phyloP scores from a whole-genome alignment of 2,329 filamentous ascomycete genomes.

The Pseudocercospora crystallina region DNA sequence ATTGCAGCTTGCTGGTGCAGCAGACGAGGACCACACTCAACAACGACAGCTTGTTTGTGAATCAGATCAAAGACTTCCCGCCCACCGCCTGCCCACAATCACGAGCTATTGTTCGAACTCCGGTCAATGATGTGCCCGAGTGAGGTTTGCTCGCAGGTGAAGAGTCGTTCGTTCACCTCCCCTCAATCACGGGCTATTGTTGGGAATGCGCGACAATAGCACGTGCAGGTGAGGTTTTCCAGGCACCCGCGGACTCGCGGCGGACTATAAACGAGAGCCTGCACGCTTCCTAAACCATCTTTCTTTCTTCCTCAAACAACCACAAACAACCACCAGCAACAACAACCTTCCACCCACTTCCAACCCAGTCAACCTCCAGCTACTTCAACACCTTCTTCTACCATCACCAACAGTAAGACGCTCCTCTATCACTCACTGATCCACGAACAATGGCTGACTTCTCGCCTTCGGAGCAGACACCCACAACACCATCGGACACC shows the following conservation, averaged over 20 bases:
- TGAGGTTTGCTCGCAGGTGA: too few relatives aligned
- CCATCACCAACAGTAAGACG: not conserved
- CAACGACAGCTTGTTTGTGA: too few relatives aligned
- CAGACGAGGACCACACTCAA: not conserved
- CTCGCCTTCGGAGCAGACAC: constrained; percentile 1
- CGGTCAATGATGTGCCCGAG: not conserved
- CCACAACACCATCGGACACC: not conserved
- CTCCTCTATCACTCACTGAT: too few relatives aligned
- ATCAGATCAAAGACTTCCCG: too few relatives aligned
- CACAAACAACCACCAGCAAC: not conserved
- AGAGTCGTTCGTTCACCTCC: too few relatives aligned
- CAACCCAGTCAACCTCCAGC: not conserved
- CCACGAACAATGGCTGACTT: too few relatives aligned
- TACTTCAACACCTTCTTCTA: not conserved
- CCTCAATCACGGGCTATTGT: constrained; percentile 1
- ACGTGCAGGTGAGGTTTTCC: constrained; percentile 9
- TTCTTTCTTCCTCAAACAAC: constrained; percentile 10
- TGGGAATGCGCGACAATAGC: not conserved
- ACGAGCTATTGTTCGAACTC: not conserved
- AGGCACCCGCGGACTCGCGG: not conserved
- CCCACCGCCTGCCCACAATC: too few relatives aligned
- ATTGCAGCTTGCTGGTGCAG: not conserved
- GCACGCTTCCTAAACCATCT: constrained; percentile 1
- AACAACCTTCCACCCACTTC: constrained; percentile 2
- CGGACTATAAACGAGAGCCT: not conserved